Base-by-base conservation (phyloP, 805 yeast species). In the Sugiyamaella smithiae region DNA sequence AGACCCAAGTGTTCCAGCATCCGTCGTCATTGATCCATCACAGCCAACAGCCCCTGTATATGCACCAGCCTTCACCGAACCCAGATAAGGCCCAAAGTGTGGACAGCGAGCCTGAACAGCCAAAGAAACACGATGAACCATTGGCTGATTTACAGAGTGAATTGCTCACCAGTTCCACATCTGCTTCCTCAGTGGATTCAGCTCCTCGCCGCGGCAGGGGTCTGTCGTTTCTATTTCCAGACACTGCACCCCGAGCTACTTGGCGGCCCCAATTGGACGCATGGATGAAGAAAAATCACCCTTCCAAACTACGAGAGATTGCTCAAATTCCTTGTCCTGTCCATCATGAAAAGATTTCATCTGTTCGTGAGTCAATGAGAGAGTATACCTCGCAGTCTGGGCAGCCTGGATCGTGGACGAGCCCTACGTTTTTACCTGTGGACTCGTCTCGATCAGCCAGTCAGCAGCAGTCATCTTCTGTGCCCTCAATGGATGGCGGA, bases 211-310 rank as follows among this genome's bases (percentile, higher is more conserved):
- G n/a, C n/a, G n/a, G 26, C 31, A 52, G 60, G 9, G 47, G 54
- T 3, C 32, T 59, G 16, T 60, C 65, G 31, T 53, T 67, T 43
- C 54, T 67, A 44, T 67, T 63, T 46, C 66, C 71, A 22, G 71
- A 67, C 53, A 67, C 71, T 12, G 70, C 70, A 3, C 70, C 70
- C 2, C 53, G 68, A 17, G 54, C 60, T 17, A 58, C 62, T 9
- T 67, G 71, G 70, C 49, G 69, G 29, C 67, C 68, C 2, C 70
- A 66, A 55, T 40, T 67, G 45, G 67, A 65, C 50, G 50, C 61
- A n/a, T 66, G 70, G 70, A 57, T 66, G 55, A 58, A 63, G 40
- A 57, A 62, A 40, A 58, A 59, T 49, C 63, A 59, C 41, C 66
- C 68, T 9, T 47, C 52, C 48, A 59, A 57, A 51, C 51, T 63